Conservation (phyloP, 2,329 filamentous ascomycete genomes). For the Orbilia ellipsospora region DNA sequence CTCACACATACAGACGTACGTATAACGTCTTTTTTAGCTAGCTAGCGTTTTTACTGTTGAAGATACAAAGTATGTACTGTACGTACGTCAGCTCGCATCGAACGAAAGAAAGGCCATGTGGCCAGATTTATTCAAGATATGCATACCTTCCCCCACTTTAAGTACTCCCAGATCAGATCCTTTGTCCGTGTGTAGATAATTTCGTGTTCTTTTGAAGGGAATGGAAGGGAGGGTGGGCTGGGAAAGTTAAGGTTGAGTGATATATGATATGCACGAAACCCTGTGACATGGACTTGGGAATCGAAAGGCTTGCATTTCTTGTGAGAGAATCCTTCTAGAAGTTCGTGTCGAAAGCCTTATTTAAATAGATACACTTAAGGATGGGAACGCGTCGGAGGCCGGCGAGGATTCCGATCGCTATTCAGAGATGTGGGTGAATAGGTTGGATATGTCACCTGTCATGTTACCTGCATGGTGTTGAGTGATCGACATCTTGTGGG, state of each 20-base stretch:
- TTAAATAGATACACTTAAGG: background rate
- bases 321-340: slow-evolving; percentile 25
- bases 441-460: too few relatives aligned
- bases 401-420: slow-evolving; percentile 27
- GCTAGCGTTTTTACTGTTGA: too few relatives aligned
- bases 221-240: background rate
- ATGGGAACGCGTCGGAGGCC: slow-evolving; percentile 28
- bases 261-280: slow-evolving; percentile 30
- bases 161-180: too few relatives aligned
- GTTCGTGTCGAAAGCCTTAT: background rate
- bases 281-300: slow-evolving; percentile 32
- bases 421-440: background rate
- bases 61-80: slow-evolving; percentile 7
- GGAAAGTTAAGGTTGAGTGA: background rate
- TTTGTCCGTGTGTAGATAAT: too few relatives aligned
- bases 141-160: too few relatives aligned
- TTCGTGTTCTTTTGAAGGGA: too few relatives aligned
- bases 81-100: slow-evolving; percentile 30
- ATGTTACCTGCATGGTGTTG: too few relatives aligned
- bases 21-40: too few relatives aligned
- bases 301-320: background rate
- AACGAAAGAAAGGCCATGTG: slow-evolving; percentile 35
- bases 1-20: too few relatives aligned
- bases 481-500: too few relatives aligned
- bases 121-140: slow-evolving; percentile 5